These are phyloP conservation scores for Pseudoscleropodium purum DNA, from an alignment of 225 moss, liverwort and hornwort genomes.

Conservation along the genomic window DNA sequence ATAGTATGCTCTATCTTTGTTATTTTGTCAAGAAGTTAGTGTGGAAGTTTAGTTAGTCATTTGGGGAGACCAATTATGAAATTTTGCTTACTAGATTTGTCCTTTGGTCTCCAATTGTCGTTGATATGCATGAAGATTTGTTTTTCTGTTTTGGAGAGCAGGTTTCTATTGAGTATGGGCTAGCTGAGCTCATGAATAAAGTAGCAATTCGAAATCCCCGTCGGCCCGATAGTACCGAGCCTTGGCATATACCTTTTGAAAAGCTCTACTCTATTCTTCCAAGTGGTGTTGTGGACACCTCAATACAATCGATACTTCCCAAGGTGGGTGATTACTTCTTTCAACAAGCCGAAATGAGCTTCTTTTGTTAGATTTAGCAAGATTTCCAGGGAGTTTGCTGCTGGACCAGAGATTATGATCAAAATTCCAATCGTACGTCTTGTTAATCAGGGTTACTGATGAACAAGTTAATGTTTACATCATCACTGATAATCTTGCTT, in stretches of 20 bases:
- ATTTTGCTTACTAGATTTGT: neutral
- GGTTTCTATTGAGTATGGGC: conserved; percentile 40
- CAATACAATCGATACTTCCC: conserved; percentile 13
- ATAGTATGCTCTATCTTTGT: neutral
- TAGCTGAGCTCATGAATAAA: conserved; percentile 51
- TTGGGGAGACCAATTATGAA: neutral
- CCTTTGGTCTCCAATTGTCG: neutral
- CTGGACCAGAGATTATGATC: neutral
- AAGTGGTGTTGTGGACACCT: conserved; percentile 20
- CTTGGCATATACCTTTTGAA: conserved; percentile 33
- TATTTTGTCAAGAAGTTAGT: neutral
- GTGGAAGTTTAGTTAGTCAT: neutral
- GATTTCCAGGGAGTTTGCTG: neutral
- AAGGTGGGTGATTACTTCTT: neutral
- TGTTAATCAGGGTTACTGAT: neutral
- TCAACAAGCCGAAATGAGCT: neutral
- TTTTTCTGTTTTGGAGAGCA: neutral
- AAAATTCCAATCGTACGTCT: neutral
- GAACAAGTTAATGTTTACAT: neutral
- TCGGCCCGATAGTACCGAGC: conserved; percentile 10
- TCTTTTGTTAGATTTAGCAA: neutral
- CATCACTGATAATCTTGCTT: neutral
- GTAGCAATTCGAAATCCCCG: conserved; percentile 37
- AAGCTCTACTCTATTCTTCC: conserved; percentile 23
- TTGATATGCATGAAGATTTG: neutral